Conservation (phyloP, 805 yeast species). For the Lipomyces spencermartinsiae region DNA sequence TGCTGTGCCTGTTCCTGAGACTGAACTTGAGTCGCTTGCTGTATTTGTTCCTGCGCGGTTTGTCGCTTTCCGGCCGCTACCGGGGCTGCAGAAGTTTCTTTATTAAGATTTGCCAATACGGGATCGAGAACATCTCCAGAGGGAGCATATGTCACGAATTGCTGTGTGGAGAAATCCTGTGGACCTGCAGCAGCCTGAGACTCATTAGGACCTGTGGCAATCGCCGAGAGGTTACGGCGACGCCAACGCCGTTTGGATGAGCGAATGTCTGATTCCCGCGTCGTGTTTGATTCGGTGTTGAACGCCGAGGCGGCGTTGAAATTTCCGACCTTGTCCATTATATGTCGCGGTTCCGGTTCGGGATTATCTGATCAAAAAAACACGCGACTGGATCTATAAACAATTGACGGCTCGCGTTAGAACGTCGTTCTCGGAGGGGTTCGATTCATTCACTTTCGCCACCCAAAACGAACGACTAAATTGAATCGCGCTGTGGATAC, state of each 20-base stretch:
- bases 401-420: no score
- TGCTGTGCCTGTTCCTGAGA: background rate
- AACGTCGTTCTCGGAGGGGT: no score
- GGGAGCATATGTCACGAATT: conserved; percentile 9
- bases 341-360: background rate
- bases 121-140: conserved; percentile 31
- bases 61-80: conserved; percentile 5
- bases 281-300: conserved; percentile 16
- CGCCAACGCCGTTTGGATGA: conserved; percentile 24
- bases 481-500: background rate
- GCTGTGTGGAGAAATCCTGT: conserved; percentile 4
- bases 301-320: conserved; percentile 33
- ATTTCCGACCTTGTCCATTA: conserved; percentile 27
- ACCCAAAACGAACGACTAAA: background rate
- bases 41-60: background rate
- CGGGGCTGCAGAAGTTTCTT: conserved; percentile 8
- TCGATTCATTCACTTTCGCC: background rate
- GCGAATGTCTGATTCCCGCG: conserved; percentile 27
- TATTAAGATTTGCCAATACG: conserved; percentile 24
- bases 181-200: background rate
- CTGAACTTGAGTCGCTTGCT: background rate
- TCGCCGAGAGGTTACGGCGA: conserved; percentile 3
- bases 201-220: background rate
- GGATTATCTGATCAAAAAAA: background rate
- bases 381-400: background rate